phyloP scores from a whole-genome alignment of 345 rosid species.

The Populus tremula region DNA sequence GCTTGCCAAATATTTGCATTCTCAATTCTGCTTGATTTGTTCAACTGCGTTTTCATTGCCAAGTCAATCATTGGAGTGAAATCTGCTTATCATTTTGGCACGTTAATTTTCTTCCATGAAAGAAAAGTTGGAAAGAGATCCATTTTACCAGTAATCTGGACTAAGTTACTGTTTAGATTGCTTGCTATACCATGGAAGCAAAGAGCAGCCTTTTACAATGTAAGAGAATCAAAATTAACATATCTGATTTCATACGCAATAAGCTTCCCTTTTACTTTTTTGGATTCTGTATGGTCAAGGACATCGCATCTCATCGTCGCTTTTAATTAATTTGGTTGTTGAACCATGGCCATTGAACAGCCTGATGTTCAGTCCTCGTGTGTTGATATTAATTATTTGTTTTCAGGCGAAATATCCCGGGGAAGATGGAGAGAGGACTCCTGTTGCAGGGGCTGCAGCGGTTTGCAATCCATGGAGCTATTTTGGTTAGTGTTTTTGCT shows the following conservation, averaged over 20 bases:
- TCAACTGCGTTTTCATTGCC: not conserved
- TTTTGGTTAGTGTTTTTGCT: slow-evolving; percentile 61
- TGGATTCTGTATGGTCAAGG: not conserved
- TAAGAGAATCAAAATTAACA: not conserved
- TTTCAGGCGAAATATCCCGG: slow-evolving; percentile 93
- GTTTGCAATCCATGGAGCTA: slow-evolving; percentile 90
- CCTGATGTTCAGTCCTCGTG: not conserved
- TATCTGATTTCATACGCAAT: not conserved
- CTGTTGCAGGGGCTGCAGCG: slow-evolving; percentile 77
- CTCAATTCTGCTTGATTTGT: not conserved
- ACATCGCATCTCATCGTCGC: not conserved
- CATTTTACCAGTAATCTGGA: not conserved
- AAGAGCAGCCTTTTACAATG: not conserved
- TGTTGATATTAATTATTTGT: not conserved
- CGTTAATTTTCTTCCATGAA: not conserved
- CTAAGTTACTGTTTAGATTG: not conserved
- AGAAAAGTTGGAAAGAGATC: not conserved
- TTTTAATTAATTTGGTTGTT: not conserved
- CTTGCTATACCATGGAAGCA: not conserved
- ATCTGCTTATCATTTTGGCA: not conserved
- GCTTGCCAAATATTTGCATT: not conserved
- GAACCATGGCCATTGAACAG: not conserved
- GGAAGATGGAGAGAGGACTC: slow-evolving; percentile 69
- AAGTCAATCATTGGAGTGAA: not conserved
- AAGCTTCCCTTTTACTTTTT: not conserved